These are phyloP conservation scores for Mortierella alpina DNA, from an alignment of 192 early-diverging fungal species.

Conservation along the genomic window DNA sequence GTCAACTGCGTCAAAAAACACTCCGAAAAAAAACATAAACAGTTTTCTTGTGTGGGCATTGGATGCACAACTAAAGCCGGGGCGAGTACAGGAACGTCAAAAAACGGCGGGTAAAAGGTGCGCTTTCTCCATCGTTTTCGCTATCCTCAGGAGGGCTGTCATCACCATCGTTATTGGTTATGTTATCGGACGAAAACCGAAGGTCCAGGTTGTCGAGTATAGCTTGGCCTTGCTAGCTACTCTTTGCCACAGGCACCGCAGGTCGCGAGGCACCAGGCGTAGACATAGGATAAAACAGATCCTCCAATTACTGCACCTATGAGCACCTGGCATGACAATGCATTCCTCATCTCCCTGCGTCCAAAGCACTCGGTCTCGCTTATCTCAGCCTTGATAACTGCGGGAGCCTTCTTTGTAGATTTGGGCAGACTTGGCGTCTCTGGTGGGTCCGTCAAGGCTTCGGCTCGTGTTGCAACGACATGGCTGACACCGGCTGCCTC, in stretches of 20 bases:
- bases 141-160: not conserved
- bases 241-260: not conserved
- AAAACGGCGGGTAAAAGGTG: no score
- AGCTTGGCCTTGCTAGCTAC: not conserved
- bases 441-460: conserved; percentile 12
- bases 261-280: not conserved
- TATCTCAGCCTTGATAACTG: conserved; percentile 13
- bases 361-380: conserved; percentile 1
- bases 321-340: not conserved
- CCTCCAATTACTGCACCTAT: not conserved
- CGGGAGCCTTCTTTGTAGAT: not conserved
- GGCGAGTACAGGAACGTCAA: no score
- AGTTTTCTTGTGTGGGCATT: no score
- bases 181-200: not conserved
- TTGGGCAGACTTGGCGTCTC: not conserved
- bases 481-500: not conserved
- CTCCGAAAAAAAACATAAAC: no score
- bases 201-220: not conserved
- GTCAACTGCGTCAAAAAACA: no score
- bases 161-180: not conserved
- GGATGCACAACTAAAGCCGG: no score
- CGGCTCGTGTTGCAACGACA: conserved; percentile 1
- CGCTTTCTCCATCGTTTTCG: not conserved
- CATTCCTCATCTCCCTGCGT: conserved; percentile 15
- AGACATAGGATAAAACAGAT: conserved; percentile 1